phyloP scores from a whole-genome alignment of 352 stramenopile genomes.

The Saprolegnia parasitica region DNA sequence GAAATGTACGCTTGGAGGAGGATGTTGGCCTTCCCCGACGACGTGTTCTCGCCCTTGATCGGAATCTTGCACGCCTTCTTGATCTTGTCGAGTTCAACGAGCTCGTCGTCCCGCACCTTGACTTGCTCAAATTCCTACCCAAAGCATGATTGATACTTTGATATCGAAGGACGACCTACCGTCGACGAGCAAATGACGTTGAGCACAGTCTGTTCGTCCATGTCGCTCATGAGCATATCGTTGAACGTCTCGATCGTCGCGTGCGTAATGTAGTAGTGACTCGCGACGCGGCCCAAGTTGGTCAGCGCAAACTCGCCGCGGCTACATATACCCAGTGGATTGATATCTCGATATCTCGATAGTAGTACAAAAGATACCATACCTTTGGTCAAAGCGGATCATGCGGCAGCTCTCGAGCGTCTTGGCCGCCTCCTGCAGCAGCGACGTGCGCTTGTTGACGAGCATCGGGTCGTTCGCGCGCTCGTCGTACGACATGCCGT shows the following conservation, averaged over 20 bases:
- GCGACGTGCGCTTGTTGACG: constrained; percentile 49
- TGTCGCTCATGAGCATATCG: constrained; percentile 79
- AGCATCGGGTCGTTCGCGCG: constrained; percentile 88
- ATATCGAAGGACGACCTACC: background rate
- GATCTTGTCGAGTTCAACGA: constrained; percentile 91
- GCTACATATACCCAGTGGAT: constrained; percentile 41
- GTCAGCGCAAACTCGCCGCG: constrained; percentile 93
- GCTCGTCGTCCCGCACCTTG: constrained; percentile 94
- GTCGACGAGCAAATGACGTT: constrained; percentile 24
- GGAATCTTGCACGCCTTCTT: constrained; percentile 84
- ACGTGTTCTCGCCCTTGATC: constrained; percentile 90
- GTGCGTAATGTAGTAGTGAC: constrained; percentile 99
- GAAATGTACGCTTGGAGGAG: constrained; percentile 94
- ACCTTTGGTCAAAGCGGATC: constrained; percentile 73
- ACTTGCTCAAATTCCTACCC: constrained; percentile 95
- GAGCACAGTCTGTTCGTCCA: constrained; percentile 30
- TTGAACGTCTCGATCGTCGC: constrained; percentile 98
- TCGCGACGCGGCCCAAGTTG: constrained; percentile 95
- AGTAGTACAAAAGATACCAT: constrained; percentile 25
- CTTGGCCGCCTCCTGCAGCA: constrained; percentile 71
- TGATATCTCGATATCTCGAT: constrained; percentile 29
- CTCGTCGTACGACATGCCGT: constrained; percentile 95
- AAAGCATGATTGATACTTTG: constrained; percentile 42
- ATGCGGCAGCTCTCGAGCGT: constrained; percentile 73
- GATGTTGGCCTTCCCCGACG: constrained; percentile 95